Conservation (phyloP, 495 filamentous ascomycete genomes). For the Platismatia glauca region DNA sequence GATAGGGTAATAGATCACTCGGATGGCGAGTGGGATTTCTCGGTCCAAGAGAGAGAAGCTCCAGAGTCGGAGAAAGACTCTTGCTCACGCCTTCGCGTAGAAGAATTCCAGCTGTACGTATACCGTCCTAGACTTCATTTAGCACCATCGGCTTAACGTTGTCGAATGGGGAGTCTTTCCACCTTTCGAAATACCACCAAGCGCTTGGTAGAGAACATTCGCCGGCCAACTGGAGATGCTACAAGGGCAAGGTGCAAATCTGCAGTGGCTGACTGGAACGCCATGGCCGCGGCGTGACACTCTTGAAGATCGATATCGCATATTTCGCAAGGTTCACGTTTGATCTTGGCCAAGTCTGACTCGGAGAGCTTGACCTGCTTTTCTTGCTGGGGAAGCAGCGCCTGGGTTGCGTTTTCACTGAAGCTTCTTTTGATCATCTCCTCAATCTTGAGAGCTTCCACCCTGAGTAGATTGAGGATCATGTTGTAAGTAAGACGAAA, state of each 20-base stretch:
- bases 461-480: slow-evolving; percentile 91
- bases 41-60: slow-evolving; percentile 66
- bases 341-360: slow-evolving; percentile 80
- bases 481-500: slow-evolving; percentile 98
- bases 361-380: slow-evolving; percentile 89
- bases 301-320: slow-evolving; percentile 71
- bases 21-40: slow-evolving; percentile 55
- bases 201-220: slow-evolving; percentile 63
- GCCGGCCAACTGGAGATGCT: slow-evolving; percentile 65
- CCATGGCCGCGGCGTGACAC: slow-evolving; percentile 73
- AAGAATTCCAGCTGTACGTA: slow-evolving; percentile 71
- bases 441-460: slow-evolving; percentile 96
- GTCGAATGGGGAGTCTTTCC: slow-evolving; percentile 13
- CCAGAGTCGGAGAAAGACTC: slow-evolving; percentile 53
- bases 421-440: slow-evolving; percentile 99
- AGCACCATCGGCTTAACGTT: background rate
- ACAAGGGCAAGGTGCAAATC: slow-evolving; percentile 66
- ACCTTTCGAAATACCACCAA: slow-evolving; percentile 66
- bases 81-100: slow-evolving; percentile 61
- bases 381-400: slow-evolving; percentile 87
- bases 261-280: slow-evolving; percentile 60
- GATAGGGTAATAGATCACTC: slow-evolving; percentile 70
- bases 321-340: slow-evolving; percentile 70
- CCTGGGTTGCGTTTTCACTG: slow-evolving; percentile 97
- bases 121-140: slow-evolving; percentile 52